These are phyloP conservation scores for Calonectria pteridis DNA, from an alignment of 2,329 filamentous ascomycete genomes.

Conservation along the genomic window DNA sequence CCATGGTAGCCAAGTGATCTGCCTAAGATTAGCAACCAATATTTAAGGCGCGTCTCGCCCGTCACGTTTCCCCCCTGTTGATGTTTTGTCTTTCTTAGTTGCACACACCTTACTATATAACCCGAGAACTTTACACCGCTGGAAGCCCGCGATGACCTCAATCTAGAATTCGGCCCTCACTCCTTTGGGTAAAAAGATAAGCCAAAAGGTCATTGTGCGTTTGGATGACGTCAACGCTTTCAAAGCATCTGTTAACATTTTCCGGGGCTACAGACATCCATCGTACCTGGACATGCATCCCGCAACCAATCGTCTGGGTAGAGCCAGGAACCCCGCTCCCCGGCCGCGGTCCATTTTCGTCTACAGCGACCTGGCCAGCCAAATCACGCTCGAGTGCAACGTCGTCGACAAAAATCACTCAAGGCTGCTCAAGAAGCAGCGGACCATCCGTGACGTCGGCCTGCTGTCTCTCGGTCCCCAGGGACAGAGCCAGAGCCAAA, in stretches of 20 bases:
- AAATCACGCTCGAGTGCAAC: neutral
- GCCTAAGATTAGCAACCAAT: no score
- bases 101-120: neutral
- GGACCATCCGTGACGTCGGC: neutral
- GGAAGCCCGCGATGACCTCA: neutral
- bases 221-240: neutral
- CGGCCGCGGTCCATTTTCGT: conserved; percentile 1
- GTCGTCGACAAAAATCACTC: conserved; percentile 7
- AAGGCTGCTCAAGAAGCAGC: neutral
- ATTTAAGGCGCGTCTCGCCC: conserved; percentile 1
- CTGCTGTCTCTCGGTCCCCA: neutral
- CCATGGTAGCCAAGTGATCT: neutral
- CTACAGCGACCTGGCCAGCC: neutral
- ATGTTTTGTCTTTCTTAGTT: neutral
- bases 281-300: neutral
- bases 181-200: neutral
- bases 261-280: neutral
- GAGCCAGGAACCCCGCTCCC: conserved; percentile 3
- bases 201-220: neutral
- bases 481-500: neutral
- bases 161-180: neutral
- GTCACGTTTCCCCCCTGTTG: neutral
- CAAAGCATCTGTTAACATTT: neutral
- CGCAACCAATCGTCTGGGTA: neutral
- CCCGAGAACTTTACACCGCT: neutral